Evolutionary conservation across 345 rosid species (phyloP).

Genomic region (Moringa oleifera): DNA sequence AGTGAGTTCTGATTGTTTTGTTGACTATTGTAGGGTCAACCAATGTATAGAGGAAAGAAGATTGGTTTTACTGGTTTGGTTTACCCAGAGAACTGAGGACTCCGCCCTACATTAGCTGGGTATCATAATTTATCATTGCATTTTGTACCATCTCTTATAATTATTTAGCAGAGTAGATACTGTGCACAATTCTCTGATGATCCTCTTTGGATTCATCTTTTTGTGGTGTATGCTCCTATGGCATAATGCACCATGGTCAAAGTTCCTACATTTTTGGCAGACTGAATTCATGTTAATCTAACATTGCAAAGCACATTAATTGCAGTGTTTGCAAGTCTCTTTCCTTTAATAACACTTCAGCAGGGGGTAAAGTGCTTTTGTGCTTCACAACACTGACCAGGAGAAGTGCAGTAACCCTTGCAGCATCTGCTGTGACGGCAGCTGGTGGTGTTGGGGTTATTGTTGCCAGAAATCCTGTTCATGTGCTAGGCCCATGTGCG

Average conservation of each 20-base stretch:
- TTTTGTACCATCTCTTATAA: background rate
- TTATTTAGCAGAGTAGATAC: background rate
- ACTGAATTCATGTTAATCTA: background rate
- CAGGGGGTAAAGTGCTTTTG: conserved; percentile 29
- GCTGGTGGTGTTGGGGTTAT: conserved; percentile 37
- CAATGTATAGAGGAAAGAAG: conserved; percentile 23
- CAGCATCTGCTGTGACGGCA: conserved; percentile 18
- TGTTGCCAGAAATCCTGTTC: conserved; percentile 26
- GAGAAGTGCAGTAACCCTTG: conserved; percentile 15
- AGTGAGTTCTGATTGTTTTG: background rate
- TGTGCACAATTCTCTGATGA: background rate
- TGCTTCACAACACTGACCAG: conserved; percentile 23
- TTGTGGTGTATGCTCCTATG: too few species aligned
- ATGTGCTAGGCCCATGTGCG: conserved; percentile 20
- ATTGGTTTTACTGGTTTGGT: conserved; percentile 29
- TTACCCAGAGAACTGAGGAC: conserved; percentile 27
- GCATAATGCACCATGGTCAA: too few species aligned
- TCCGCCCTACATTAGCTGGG: conserved; percentile 9
- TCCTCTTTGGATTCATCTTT: background rate
- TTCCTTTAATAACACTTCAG: conserved; percentile 9
- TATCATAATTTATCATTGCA: background rate
- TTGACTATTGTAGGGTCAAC: conserved; percentile 21
- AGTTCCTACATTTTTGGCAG: too few species aligned
- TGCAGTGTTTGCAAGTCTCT: conserved; percentile 17
- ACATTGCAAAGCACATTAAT: background rate